Percentiles rank a stretch among this genome's conserved stretches.
These are phyloP conservation scores for Opeltia flavorubescens DNA, from an alignment of 495 filamentous ascomycete species.

Conservation along the genomic window DNA sequence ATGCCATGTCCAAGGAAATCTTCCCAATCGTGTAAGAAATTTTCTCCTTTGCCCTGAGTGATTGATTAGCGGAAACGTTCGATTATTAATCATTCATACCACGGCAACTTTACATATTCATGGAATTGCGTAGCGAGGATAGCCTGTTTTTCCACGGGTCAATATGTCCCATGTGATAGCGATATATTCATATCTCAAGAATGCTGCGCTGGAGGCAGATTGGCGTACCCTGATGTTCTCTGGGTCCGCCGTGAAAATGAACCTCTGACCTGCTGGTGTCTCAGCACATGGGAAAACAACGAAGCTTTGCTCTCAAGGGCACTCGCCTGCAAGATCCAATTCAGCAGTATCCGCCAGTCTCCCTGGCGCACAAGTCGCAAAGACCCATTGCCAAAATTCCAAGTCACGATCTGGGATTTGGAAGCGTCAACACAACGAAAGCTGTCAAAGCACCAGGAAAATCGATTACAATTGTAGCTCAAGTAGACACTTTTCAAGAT, in stretches of 20 bases:
- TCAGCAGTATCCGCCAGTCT: constrained; percentile 41
- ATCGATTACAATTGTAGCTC: not conserved
- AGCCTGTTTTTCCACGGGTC: constrained; percentile 21
- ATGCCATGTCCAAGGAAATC: constrained; percentile 67
- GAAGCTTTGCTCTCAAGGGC: too few relatives aligned
- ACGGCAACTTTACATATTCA: constrained; percentile 60
- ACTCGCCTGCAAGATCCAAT: constrained; percentile 28
- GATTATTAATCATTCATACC: not conserved
- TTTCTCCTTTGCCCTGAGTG: not conserved
- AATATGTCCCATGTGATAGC: too few relatives aligned
- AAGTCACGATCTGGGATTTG: constrained; percentile 40
- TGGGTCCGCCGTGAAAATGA: constrained; percentile 51
- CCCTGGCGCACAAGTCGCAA: constrained; percentile 22
- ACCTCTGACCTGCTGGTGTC: constrained; percentile 20
- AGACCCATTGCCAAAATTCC: constrained; percentile 42
- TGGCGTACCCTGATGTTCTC: constrained; percentile 42
- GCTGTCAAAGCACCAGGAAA: not conserved
- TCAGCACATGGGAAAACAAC: not conserved
- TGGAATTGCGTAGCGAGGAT: constrained; percentile 59
- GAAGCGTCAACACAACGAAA: constrained; percentile 30
- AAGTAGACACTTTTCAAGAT: not conserved
- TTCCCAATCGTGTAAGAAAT: constrained; percentile 36
- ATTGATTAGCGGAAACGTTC: not conserved
- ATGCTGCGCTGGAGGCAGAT: not conserved
- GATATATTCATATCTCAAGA: not conserved